Evolutionary conservation across 257 asterid genomes (phyloP), one percentile per base, ranked within the genome.

Genomic region (Thymus quinquecostatus): DNA sequence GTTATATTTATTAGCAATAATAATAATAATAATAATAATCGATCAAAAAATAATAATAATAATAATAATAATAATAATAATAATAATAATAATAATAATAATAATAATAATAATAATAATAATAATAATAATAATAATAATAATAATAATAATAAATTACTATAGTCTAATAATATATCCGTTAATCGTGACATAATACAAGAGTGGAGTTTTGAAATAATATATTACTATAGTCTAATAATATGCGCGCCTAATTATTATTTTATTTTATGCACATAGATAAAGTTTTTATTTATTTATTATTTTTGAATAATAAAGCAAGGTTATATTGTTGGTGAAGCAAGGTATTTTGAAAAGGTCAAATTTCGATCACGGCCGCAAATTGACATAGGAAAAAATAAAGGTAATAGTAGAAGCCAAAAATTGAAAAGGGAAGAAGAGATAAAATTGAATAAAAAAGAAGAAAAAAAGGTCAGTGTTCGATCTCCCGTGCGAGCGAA

Each of bases 321-420:
- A 49, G 44, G 55, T 64, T 59, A n/a, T 65, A 72, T 73, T 60
- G 60, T 60, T 56, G 64, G 3, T 12, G 75, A 75, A 78, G 83
- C 79, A 83, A 79, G 6, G 36, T 48, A 67, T 30, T 74, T 67
- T 88, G 82, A 87, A 79, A 6, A 67, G 94, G 88, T 7, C 95
- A 84, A 85, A 67, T 75, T 75, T 70, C 14, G 75, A 6, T 40
- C 13, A 29, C 34, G 55, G 83, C 79, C 78, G 77, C 81, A 79
- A 38, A 77, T 72, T 75, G 80, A 80, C 75, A 63, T 59, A 57
- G 7, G 45, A 29, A 1, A 29, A 14, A 43, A 75, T 70, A 79
- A 70, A 57, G 38, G 28, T 55, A 27, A 21, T 21, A 21, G 21
- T 38, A 48, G 70, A n/a, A 66, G 60, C 70, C 61, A 57, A 41